Percentiles rank a stretch among this genome's conserved stretches.
Evolutionary conservation across 768 basidiomycete genomes (phyloP).

Genomic region (Mycena olivaceomarginata): DNA sequence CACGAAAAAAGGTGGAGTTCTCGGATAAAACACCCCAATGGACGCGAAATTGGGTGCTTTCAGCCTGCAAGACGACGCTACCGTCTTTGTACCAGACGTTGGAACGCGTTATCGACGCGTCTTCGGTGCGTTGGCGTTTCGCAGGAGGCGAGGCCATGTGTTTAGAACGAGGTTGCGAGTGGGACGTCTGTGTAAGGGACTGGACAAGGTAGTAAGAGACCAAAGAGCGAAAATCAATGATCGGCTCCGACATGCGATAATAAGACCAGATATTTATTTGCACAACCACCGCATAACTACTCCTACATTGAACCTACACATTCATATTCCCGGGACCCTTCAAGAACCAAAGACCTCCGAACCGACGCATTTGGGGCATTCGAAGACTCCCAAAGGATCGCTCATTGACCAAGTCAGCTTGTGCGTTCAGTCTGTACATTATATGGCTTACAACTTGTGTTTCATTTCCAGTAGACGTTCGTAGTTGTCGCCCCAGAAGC

Average conservation of each 20-base stretch:
- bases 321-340: background rate
- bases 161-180: no score
- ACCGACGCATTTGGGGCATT: slow-evolving; percentile 36
- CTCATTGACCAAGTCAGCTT: background rate
- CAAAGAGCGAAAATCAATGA: no score
- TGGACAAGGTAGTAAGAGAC: no score
- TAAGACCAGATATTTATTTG: no score
- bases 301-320: background rate
- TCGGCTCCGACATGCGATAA: no score
- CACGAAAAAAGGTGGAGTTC: slow-evolving; percentile 49
- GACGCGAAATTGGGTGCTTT: slow-evolving; percentile 11
- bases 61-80: slow-evolving; percentile 27
- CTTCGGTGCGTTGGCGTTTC: background rate
- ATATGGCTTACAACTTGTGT: slow-evolving; percentile 21
- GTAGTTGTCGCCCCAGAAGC: slow-evolving; percentile 40
- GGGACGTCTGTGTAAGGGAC: no score
- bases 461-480: slow-evolving; percentile 31
- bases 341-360: slow-evolving; percentile 35
- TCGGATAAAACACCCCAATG: slow-evolving; percentile 45
- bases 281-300: no score
- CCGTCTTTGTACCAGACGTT: slow-evolving; percentile 34
- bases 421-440: background rate
- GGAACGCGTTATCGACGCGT: background rate
- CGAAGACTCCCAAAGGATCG: slow-evolving; percentile 35
- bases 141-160: background rate